Evolutionary conservation across 2,329 filamentous ascomycete genomes (phyloP).

Genomic region (Talaromyces funiculosus): DNA sequence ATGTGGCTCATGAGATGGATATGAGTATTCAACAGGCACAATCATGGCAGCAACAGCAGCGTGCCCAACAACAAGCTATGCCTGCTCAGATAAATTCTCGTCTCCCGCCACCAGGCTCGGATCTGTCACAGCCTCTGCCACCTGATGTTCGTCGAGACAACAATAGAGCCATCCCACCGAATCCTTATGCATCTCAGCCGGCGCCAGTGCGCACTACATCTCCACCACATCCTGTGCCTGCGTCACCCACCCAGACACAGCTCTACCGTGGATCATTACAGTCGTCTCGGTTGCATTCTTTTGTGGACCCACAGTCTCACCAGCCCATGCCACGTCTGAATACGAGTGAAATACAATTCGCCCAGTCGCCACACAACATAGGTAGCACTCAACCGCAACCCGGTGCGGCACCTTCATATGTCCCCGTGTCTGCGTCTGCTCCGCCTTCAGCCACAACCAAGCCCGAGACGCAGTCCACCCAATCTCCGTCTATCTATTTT

Average conservation of each 20-base stretch:
- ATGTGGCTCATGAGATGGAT: conserved; percentile 60
- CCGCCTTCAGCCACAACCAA: conserved; percentile 46
- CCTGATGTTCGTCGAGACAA: conserved; percentile 24
- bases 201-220: conserved; percentile 16
- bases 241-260: conserved; percentile 20
- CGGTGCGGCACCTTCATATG: conserved; percentile 17
- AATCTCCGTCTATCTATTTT: conserved; percentile 77
- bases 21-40: conserved; percentile 23
- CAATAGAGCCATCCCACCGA: conserved; percentile 30
- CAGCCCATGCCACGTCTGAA: conserved; percentile 34
- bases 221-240: conserved; percentile 19
- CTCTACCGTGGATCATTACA: conserved; percentile 21
- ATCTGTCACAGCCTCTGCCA: conserved; percentile 14
- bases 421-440: conserved; percentile 35
- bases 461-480: conserved; percentile 54
- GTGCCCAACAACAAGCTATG: conserved; percentile 19
- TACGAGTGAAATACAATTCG: conserved; percentile 38
- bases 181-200: conserved; percentile 26
- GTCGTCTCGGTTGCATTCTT: conserved; percentile 19
- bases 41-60: conserved; percentile 19
- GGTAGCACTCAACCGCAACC: conserved; percentile 24
- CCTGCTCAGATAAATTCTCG: conserved; percentile 19
- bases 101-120: conserved; percentile 18
- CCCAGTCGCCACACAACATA: conserved; percentile 27
- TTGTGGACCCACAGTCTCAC: conserved; percentile 17